A percentile compares a stretch with the other conserved stretches of the same genome.
Conservation (phyloP, 2,329 filamentous ascomycete genomes). For the Dothidotthia symphoricarpi region DNA sequence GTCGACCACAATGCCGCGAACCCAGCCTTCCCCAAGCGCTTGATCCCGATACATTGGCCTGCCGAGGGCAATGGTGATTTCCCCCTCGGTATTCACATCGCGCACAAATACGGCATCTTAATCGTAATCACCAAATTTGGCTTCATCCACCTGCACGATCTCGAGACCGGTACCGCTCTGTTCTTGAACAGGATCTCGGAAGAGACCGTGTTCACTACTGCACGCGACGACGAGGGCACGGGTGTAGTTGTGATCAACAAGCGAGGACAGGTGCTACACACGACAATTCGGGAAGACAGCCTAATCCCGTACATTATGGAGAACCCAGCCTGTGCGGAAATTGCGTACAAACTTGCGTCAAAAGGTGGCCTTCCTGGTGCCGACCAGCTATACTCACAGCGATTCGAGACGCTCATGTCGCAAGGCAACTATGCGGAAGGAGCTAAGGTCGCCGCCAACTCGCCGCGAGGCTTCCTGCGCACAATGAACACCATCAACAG, state of each 20-base stretch:
- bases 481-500: conserved; percentile 93
- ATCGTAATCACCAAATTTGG: conserved; percentile 99
- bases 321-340: conserved; percentile 88
- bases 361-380: conserved; percentile 91
- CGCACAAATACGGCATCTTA: conserved; percentile 92
- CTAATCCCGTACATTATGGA: conserved; percentile 94
- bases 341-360: conserved; percentile 95
- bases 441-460: conserved; percentile 95
- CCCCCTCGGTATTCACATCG: conserved; percentile 96
- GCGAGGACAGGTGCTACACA: conserved; percentile 93
- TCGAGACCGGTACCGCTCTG: conserved; percentile 91
- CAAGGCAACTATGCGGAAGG: conserved; percentile 81
- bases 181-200: conserved; percentile 99
- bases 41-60: conserved; percentile 96
- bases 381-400: conserved; percentile 86
- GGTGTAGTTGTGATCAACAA: conserved; percentile 95
- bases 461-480: conserved; percentile 89
- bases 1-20: conserved; percentile 91
- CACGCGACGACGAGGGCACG: conserved; percentile 75
- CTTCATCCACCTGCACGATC: conserved; percentile 97
- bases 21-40: conserved; percentile 88
- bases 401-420: conserved; percentile 84
- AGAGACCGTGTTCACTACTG: conserved; percentile 97
- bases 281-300: conserved; percentile 86
- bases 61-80: conserved; percentile 95